A percentile compares a stretch with the other conserved stretches of the same genome.
These are phyloP conservation scores for Sutorius eximius DNA, from an alignment of 1,284 basidiomycete genomes.

Conservation along the genomic window DNA sequence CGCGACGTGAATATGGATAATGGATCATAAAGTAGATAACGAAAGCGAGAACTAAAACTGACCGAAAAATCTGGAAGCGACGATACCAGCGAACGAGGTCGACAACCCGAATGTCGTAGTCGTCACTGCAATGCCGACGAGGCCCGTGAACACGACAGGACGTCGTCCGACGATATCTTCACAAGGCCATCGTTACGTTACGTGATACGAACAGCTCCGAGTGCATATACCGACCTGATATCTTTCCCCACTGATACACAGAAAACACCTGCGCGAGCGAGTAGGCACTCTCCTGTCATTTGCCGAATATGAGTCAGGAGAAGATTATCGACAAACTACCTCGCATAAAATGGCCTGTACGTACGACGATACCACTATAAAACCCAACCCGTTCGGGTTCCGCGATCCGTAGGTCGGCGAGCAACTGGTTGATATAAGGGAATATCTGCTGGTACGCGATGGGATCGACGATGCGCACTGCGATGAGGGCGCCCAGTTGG, in stretches of 20 bases:
- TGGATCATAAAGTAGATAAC: slow-evolving; percentile 31
- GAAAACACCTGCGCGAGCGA: slow-evolving; percentile 59
- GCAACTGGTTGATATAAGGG: slow-evolving; percentile 65
- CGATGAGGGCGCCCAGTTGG: slow-evolving; percentile 19
- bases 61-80: slow-evolving; percentile 22
- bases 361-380: slow-evolving; percentile 60
- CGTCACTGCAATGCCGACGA: slow-evolving; percentile 52
- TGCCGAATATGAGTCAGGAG: no score
- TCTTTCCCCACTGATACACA: slow-evolving; percentile 60
- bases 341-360: background rate
- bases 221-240: slow-evolving; percentile 45
- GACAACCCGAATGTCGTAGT: slow-evolving; percentile 57
- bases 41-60: slow-evolving; percentile 32
- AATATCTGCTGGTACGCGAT: slow-evolving; percentile 59
- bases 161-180: slow-evolving; percentile 55
- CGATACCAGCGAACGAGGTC: slow-evolving; percentile 44
- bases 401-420: slow-evolving; percentile 52
- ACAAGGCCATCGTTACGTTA: background rate
- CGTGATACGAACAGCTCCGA: no score
- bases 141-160: slow-evolving; percentile 57
- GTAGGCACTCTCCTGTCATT: slow-evolving; percentile 55
- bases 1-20: background rate
- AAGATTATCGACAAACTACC: background rate
- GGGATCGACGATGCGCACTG: slow-evolving; percentile 57
- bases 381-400: slow-evolving; percentile 60